Conservation (phyloP, 164 flowering plant genomes). For the Houttuynia cordata region DNA sequence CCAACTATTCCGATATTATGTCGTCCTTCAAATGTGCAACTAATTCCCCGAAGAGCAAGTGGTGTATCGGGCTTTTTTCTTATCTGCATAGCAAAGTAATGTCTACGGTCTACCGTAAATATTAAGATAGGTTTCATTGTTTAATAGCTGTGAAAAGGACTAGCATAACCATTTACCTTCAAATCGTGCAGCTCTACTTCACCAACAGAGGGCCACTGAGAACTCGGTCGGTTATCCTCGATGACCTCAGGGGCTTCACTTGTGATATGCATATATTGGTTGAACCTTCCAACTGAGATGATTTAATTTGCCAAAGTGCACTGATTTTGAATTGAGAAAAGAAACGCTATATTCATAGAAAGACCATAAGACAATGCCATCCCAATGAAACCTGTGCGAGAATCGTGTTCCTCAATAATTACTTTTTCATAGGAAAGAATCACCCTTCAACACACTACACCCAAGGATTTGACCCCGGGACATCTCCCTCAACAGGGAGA, state of each 20-base stretch:
- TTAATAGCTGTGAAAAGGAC: background rate
- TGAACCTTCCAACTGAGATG: constrained; percentile 61
- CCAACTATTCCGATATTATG: constrained; percentile 76
- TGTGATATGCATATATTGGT: constrained; percentile 60
- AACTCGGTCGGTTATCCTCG: constrained; percentile 29
- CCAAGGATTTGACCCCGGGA: too few relatives aligned
- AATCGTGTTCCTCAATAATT: too few relatives aligned
- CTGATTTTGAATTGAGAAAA: constrained; percentile 36
- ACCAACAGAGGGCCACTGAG: constrained; percentile 52
- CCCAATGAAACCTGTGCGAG: constrained; percentile 52
- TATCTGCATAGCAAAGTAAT: constrained; percentile 32
- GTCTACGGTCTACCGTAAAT: background rate
- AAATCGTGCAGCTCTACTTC: constrained; percentile 44
- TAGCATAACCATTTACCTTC: constrained; percentile 19
- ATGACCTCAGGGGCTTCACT: constrained; percentile 55
- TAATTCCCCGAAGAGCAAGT: constrained; percentile 60
- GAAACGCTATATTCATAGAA: constrained; percentile 44
- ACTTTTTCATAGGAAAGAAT: too few relatives aligned
- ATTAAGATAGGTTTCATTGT: background rate
- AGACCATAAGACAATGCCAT: constrained; percentile 80
- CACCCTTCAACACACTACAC: too few relatives aligned
- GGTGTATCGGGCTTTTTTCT: constrained; percentile 50
- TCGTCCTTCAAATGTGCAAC: constrained; percentile 55
- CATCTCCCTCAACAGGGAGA: background rate
- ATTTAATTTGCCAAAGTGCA: constrained; percentile 47